Conservation (phyloP, 108 stramenopile species). For the Aurantiochytrium sp. region DNA sequence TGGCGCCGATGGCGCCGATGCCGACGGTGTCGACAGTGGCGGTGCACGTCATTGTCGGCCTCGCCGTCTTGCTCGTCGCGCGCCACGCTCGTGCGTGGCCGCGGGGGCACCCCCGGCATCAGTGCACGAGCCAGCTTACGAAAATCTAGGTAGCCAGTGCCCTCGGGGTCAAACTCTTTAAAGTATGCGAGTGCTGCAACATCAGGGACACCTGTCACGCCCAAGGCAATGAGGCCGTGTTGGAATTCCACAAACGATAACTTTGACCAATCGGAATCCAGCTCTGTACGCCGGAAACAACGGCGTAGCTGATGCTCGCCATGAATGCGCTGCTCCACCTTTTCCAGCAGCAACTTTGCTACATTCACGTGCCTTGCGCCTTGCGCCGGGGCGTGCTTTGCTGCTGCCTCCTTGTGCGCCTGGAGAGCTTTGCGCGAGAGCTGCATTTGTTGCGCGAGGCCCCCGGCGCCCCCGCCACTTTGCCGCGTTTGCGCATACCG, state of each 20-base stretch:
- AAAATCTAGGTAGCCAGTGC: background rate
- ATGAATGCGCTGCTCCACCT: background rate
- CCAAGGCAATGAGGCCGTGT: background rate
- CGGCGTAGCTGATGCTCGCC: background rate
- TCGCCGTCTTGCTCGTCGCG: background rate
- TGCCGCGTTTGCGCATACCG: too few relatives aligned
- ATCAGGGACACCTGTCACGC: background rate
- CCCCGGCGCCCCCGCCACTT: too few relatives aligned
- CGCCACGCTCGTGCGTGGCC: background rate
- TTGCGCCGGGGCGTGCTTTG: background rate
- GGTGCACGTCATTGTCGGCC: background rate
- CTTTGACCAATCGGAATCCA: background rate
- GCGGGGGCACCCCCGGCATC: background rate
- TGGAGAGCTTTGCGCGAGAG: background rate
- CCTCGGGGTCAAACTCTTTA: background rate
- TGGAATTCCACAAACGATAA: background rate
- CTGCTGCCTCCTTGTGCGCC: background rate
- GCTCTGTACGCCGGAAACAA: background rate
- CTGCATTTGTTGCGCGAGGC: too few relatives aligned
- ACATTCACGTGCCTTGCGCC: background rate
- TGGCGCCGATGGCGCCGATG: background rate
- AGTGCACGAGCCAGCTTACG: background rate
- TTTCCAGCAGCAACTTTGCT: background rate
- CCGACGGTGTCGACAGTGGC: background rate
- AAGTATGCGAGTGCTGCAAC: background rate